Percentiles rank a stretch among this genome's conserved stretches.
phyloP scores from a whole-genome alignment of 1,284 basidiomycete species.

The Singerocomus inundabilis region DNA sequence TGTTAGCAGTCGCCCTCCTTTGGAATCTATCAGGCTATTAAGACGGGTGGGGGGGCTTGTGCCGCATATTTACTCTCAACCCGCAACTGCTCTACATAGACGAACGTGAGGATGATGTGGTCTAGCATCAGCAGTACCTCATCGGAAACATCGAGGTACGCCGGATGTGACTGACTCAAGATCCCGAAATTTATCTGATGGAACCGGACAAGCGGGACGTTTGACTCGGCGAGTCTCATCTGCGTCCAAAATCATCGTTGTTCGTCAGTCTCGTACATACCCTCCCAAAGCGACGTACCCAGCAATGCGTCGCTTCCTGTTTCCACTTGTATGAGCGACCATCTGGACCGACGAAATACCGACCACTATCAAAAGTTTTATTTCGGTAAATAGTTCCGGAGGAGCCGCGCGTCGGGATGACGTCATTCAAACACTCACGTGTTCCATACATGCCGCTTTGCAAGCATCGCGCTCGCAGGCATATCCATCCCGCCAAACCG shows the following conservation, averaged over 20 bases:
- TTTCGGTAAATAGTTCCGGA: no score
- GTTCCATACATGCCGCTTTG: slow-evolving; percentile 9
- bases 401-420: no score
- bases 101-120: slow-evolving; percentile 24
- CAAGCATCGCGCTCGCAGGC: no score
- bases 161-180: slow-evolving; percentile 14
- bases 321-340: slow-evolving; percentile 30
- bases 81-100: no score
- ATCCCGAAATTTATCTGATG: slow-evolving; percentile 23
- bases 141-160: slow-evolving; percentile 22
- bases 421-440: slow-evolving; percentile 7
- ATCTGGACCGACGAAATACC: slow-evolving; percentile 28
- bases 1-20: no score
- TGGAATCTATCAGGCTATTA: no score
- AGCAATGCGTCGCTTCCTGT: slow-evolving; percentile 18
- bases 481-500: slow-evolving; percentile 20
- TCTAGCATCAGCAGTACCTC: slow-evolving; percentile 20
- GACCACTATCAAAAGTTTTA: slow-evolving; percentile 24
- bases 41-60: no score
- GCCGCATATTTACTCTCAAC: no score
- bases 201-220: slow-evolving; percentile 17
- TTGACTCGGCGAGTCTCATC: slow-evolving; percentile 17
- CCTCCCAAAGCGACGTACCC: slow-evolving; percentile 10
- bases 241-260: not conserved
- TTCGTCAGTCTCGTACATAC: not conserved